Evolutionary conservation across 2,329 filamentous ascomycete genomes (phyloP).

Genomic region (Stachybotrys chartarum): DNA sequence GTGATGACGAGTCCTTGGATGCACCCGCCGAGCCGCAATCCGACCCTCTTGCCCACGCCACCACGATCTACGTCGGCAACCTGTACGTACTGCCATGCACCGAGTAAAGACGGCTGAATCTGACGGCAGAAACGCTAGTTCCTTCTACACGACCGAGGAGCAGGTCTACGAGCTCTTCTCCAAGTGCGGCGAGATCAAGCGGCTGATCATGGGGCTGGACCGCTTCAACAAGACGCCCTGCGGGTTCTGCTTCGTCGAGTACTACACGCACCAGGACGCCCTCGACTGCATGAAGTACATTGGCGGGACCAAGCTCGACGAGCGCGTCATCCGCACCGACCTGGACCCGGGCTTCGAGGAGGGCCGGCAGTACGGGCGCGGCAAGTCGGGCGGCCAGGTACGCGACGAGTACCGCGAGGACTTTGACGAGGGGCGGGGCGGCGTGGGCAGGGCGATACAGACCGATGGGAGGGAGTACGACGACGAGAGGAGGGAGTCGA

Average conservation of each 20-base stretch:
- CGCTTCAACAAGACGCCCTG: slow-evolving; percentile 96
- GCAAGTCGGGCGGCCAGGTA: slow-evolving; percentile 94
- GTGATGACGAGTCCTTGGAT: slow-evolving; percentile 46
- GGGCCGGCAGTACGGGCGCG: slow-evolving; percentile 89
- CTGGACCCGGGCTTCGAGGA: slow-evolving; percentile 94
- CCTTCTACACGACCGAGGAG: slow-evolving; percentile 98
- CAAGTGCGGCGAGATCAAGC: slow-evolving; percentile 97
- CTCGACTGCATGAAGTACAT: slow-evolving; percentile 98
- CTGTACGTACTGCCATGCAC: slow-evolving; percentile 45
- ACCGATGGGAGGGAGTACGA: slow-evolving; percentile 38
- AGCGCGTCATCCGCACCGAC: slow-evolving; percentile 92
- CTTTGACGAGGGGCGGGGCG: slow-evolving; percentile 90
- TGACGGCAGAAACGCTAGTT: slow-evolving; percentile 41
- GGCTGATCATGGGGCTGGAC: slow-evolving; percentile 94
- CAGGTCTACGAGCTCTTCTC: slow-evolving; percentile 96
- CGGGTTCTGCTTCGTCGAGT: slow-evolving; percentile 99
- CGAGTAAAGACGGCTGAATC: background rate
- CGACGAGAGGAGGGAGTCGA: slow-evolving; percentile 25
- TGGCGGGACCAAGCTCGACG: slow-evolving; percentile 94
- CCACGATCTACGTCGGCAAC: slow-evolving; percentile 96
- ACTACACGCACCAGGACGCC: slow-evolving; percentile 95
- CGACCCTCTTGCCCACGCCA: slow-evolving; percentile 78
- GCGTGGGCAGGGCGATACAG: slow-evolving; percentile 72
- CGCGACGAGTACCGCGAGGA: slow-evolving; percentile 97
- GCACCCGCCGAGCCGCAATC: slow-evolving; percentile 37